Evolutionary conservation across 2,329 filamentous ascomycete genomes (phyloP), one percentile per base, ranked within the genome.

Genomic region (Diaporthe velutina): DNA sequence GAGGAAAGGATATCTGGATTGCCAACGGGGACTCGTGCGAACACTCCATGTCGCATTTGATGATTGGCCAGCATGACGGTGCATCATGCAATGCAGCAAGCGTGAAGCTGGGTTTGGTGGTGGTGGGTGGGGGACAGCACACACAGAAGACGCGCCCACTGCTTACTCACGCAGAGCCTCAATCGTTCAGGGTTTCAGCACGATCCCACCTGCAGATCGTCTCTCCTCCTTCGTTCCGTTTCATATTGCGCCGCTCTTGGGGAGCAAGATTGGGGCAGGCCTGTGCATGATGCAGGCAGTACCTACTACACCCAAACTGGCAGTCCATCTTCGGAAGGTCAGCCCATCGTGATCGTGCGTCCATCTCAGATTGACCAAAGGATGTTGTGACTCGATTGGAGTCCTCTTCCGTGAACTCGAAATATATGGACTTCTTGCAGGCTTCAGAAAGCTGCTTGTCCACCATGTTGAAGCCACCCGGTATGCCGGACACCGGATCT

Each of bases 91-190:
- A 64, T 66, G n/a, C n/a, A n/a, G n/a, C n/a, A n/a, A 67, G 64
- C 70, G 28, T 70, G 33, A 30, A 66, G 64, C 64, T 45, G 71
- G 25, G 55, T 55, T 17, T 22, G 22, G 61, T 50, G 40, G 68
- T 57, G 33, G 70, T 52, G 70, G 57, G 45, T 57, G 70, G 50
- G 33, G 15, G 3, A 38, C 15, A 33, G 7, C 61, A 50, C 5
- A 48, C 42, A 22, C 9, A 17, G 52, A 17, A 52, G 70, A 25
- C 13, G 25, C 61, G 30, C 33, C 33, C 25, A 28, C 64, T 61
- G 70, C 58, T 55, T 42, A 54, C 40, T 54, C 57, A 50, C 57
- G 70, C 70, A 72, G 70, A 72, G 70, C 70, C 70, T 64, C 70
- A 72, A 72, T 33, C 28, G n/a, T 60, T 71, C 12, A 45, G 70